A percentile compares a stretch with the other conserved stretches of the same genome.
Evolutionary conservation across 208 protist genomes (phyloP).

Genomic region (Herpetomonas tarakana): DNA sequence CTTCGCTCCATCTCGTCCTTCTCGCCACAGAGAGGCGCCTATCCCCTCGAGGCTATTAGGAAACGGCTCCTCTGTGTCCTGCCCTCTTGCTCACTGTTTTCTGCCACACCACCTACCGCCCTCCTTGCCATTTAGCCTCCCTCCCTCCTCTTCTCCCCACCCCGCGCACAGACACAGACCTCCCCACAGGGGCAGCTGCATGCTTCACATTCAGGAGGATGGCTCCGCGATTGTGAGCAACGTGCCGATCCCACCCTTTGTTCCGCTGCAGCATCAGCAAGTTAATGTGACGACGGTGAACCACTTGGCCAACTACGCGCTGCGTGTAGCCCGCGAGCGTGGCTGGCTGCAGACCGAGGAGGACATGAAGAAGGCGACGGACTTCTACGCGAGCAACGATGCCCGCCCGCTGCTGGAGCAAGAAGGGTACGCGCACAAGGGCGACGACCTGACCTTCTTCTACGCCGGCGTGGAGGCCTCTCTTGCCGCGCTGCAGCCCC

Average conservation of each 20-base stretch:
- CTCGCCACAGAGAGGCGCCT: too few species aligned
- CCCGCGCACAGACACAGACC: too few species aligned
- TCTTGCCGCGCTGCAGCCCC: constrained; percentile 18
- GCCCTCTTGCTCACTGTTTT: too few species aligned
- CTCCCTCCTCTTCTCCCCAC: too few species aligned
- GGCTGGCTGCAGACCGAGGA: constrained; percentile 50
- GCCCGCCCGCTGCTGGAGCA: constrained; percentile 13
- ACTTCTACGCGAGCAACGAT: constrained; percentile 9
- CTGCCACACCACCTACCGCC: too few species aligned
- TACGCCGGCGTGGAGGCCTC: constrained; percentile 51
- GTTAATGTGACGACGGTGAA: constrained; percentile 53
- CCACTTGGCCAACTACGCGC: constrained; percentile 41
- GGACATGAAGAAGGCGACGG: constrained; percentile 18
- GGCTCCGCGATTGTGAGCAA: constrained; percentile 51
- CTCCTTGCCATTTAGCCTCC: too few species aligned
- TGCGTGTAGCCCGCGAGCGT: constrained; percentile 52
- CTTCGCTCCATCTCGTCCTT: too few species aligned
- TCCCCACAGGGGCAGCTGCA: too few species aligned
- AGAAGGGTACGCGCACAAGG: constrained; percentile 14
- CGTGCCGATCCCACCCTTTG: constrained; percentile 49
- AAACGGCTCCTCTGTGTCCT: too few species aligned
- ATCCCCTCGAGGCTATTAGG: too few species aligned
- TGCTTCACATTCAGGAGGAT: constrained; percentile 34
- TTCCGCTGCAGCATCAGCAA: constrained; percentile 56
- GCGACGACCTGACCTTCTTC: constrained; percentile 47